A percentile compares a stretch with the other conserved stretches of the same genome.
Evolutionary conservation across 2,329 filamentous ascomycete genomes (phyloP).

Genomic region (Fusarium sp.): DNA sequence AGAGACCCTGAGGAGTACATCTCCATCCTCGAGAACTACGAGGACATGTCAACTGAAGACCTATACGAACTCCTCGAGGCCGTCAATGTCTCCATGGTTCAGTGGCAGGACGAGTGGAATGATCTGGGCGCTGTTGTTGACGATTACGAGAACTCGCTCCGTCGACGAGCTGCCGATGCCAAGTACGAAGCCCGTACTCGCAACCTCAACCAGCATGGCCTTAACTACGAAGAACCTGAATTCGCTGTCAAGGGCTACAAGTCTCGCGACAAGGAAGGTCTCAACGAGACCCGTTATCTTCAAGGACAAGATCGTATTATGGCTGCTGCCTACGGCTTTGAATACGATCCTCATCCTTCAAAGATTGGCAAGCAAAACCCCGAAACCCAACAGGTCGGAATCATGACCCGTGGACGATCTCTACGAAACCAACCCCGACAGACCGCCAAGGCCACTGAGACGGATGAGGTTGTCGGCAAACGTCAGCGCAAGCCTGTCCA

Average conservation of each 20-base stretch:
- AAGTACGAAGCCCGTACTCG: slow-evolving; percentile 58
- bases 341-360: slow-evolving; percentile 67
- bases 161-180: slow-evolving; percentile 59
- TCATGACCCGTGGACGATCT: slow-evolving; percentile 62
- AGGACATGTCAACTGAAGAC: slow-evolving; percentile 59
- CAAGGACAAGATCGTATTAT: slow-evolving; percentile 67
- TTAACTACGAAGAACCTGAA: slow-evolving; percentile 60
- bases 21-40: slow-evolving; percentile 59
- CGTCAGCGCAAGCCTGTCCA: slow-evolving; percentile 63
- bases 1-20: slow-evolving; percentile 61
- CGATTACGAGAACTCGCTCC: slow-evolving; percentile 66
- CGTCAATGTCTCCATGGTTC: slow-evolving; percentile 56
- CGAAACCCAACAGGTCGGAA: slow-evolving; percentile 60
- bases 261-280: slow-evolving; percentile 55
- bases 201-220: slow-evolving; percentile 52
- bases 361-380: slow-evolving; percentile 70
- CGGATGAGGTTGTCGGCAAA: slow-evolving; percentile 62
- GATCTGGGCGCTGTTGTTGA: slow-evolving; percentile 61
- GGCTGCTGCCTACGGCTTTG: slow-evolving; percentile 69
- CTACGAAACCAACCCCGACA: slow-evolving; percentile 67
- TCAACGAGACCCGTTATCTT: slow-evolving; percentile 57
- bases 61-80: slow-evolving; percentile 57
- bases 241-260: slow-evolving; percentile 65
- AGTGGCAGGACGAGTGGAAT: slow-evolving; percentile 66
- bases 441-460: slow-evolving; percentile 68